Evolutionary conservation across 2,329 filamentous ascomycete species (phyloP).

Genomic region (Stachybotrys chartarum): DNA sequence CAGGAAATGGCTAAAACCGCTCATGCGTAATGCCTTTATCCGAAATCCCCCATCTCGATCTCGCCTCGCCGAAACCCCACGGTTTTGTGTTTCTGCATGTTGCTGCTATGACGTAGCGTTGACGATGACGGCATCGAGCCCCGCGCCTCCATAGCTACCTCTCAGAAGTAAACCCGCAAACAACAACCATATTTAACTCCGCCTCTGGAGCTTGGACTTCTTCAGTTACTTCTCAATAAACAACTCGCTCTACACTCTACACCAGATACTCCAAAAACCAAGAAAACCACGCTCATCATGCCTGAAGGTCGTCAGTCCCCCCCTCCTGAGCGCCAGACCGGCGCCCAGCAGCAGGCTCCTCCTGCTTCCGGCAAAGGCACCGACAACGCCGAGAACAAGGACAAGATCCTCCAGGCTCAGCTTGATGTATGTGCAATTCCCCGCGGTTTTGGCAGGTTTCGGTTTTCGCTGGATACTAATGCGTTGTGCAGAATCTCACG

Average conservation of each 20-base stretch:
- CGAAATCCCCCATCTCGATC: not conserved
- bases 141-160: no score
- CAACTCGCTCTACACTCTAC: no score
- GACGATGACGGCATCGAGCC: not conserved
- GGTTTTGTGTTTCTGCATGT: not conserved
- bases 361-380: conserved; percentile 52
- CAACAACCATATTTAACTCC: no score
- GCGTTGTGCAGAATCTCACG: conserved; percentile 33
- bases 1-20: not conserved
- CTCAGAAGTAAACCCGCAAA: no score
- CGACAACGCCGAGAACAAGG: conserved; percentile 47
- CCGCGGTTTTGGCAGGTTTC: not conserved
- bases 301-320: conserved; percentile 74
- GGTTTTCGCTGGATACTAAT: conserved; percentile 2
- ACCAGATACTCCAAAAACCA: conserved; percentile 1
- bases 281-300: conserved; percentile 43
- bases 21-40: not conserved
- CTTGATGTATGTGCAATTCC: conserved; percentile 32
- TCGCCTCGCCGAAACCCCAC: not conserved
- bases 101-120: not conserved
- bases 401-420: conserved; percentile 42
- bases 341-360: conserved; percentile 53
- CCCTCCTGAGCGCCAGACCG: conserved; percentile 59
- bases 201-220: no score
- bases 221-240: no score